Evolutionary conservation across 2,329 filamentous ascomycete species (phyloP).

Genomic region (Parafenestella ontariensis): DNA sequence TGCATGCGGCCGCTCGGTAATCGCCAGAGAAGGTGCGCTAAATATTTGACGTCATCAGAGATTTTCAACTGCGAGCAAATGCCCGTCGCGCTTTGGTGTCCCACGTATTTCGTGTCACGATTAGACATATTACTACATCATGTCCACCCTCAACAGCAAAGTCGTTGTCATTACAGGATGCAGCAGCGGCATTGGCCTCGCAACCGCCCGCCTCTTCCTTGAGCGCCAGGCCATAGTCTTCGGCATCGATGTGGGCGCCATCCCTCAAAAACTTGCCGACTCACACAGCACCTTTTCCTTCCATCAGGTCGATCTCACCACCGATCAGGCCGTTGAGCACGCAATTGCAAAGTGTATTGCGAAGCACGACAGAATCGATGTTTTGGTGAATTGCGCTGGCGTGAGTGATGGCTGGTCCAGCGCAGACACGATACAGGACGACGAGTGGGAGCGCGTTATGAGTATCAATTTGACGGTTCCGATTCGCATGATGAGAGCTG

Average conservation of each 20-base stretch:
- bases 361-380: constrained; percentile 43
- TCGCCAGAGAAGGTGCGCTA: constrained; percentile 2
- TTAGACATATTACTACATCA: constrained; percentile 2
- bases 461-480: constrained; percentile 55
- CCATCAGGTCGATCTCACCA: constrained; percentile 32
- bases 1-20: background rate
- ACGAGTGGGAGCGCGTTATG: constrained; percentile 52
- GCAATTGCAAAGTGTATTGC: constrained; percentile 32
- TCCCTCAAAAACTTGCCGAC: constrained; percentile 22
- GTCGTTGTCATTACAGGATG: constrained; percentile 39
- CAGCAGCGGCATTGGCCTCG: constrained; percentile 41
- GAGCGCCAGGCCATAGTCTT: constrained; percentile 35
- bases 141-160: constrained; percentile 33
- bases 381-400: constrained; percentile 57
- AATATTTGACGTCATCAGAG: constrained; percentile 16
- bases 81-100: background rate
- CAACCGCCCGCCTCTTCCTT: constrained; percentile 33
- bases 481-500: constrained; percentile 55
- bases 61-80: constrained; percentile 8
- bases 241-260: constrained; percentile 35
- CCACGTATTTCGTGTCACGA: background rate
- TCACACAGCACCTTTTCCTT: constrained; percentile 29
- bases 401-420: constrained; percentile 53
- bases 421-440: constrained; percentile 50
- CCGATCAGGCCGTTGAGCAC: constrained; percentile 25